phyloP scores from a whole-genome alignment of 2,329 filamentous ascomycete species.

The Aspergillus sp. region DNA sequence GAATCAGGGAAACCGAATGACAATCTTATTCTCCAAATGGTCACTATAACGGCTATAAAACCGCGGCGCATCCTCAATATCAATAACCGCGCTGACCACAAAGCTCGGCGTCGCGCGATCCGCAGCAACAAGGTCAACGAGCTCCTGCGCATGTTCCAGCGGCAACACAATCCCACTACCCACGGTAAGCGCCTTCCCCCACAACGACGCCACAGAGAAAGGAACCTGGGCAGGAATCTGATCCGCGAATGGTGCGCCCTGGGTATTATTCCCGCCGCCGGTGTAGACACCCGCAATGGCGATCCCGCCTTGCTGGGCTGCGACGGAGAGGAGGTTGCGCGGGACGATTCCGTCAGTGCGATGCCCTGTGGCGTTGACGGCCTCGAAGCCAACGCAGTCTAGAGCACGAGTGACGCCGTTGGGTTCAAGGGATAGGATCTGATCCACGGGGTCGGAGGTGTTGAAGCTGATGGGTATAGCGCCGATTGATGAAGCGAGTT shows the following conservation, averaged over 20 bases:
- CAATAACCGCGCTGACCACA: slow-evolving; percentile 24
- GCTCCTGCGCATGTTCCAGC: neutral
- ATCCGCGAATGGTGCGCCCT: neutral
- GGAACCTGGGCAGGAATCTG: neutral
- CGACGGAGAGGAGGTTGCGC: neutral
- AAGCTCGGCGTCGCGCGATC: slow-evolving; percentile 29
- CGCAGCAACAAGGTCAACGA: slow-evolving; percentile 14
- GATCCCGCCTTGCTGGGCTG: neutral
- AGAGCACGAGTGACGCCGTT: slow-evolving; percentile 62
- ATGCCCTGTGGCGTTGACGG: slow-evolving; percentile 40
- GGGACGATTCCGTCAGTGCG: neutral
- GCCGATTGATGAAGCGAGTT: slow-evolving; percentile 61
- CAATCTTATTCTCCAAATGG: slow-evolving; percentile 22
- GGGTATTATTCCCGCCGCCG: no score
- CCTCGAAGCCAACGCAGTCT: slow-evolving; percentile 67
- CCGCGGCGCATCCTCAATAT: slow-evolving; percentile 28
- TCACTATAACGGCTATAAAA: slow-evolving; percentile 26
- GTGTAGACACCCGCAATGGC: neutral
- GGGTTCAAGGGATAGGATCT: slow-evolving; percentile 57
- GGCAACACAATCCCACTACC: neutral
- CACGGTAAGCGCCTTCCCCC: neutral
- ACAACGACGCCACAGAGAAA: neutral
- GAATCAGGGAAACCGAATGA: neutral
- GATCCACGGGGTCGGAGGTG: slow-evolving; percentile 55
- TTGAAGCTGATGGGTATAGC: slow-evolving; percentile 61